These are phyloP conservation scores for Candida sanyaensis DNA, from an alignment of 1,139 yeast species.

Conservation along the genomic window DNA sequence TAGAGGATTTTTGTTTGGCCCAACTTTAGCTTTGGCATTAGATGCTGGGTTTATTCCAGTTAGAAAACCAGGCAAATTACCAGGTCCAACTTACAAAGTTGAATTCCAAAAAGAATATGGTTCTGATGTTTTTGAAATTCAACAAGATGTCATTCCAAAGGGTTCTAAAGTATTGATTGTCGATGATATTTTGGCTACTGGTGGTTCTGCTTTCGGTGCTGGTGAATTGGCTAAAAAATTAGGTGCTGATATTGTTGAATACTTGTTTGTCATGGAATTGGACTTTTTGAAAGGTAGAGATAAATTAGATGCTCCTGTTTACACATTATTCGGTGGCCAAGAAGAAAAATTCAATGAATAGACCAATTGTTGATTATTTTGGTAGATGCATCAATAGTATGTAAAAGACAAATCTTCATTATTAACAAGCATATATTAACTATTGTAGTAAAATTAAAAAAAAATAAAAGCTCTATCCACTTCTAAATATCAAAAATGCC, in stretches of 20 bases:
- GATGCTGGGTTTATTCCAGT: slow-evolving; percentile 93
- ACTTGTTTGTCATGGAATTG: slow-evolving; percentile 87
- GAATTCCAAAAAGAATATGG: slow-evolving; percentile 92
- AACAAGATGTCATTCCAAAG: slow-evolving; percentile 74
- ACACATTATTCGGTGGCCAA: slow-evolving; percentile 86
- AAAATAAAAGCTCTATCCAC: slow-evolving; percentile 37
- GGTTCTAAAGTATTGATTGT: slow-evolving; percentile 84
- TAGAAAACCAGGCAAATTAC: slow-evolving; percentile 92
- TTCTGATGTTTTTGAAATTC: slow-evolving; percentile 84
- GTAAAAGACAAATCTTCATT: too few relatives aligned
- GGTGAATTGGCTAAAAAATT: slow-evolving; percentile 73
- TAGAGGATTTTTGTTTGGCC: slow-evolving; percentile 96
- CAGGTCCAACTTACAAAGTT: slow-evolving; percentile 77
- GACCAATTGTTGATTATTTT: not conserved
- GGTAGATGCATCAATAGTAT: too few relatives aligned
- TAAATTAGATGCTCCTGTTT: slow-evolving; percentile 79
- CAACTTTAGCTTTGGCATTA: slow-evolving; percentile 85
- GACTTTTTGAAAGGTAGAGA: slow-evolving; percentile 95
- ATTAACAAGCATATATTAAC: too few relatives aligned
- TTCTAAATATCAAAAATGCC: slow-evolving; percentile 83
- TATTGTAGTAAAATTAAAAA: too few relatives aligned
- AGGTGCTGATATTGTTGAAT: slow-evolving; percentile 76
- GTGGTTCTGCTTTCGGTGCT: slow-evolving; percentile 95
- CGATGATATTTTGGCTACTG: slow-evolving; percentile 97
- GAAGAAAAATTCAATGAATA: slow-evolving; percentile 39